A percentile compares a stretch with the other conserved stretches of the same genome.
These are phyloP conservation scores for Athelia sp. DNA, from an alignment of 1,284 basidiomycete genomes.

Conservation along the genomic window DNA sequence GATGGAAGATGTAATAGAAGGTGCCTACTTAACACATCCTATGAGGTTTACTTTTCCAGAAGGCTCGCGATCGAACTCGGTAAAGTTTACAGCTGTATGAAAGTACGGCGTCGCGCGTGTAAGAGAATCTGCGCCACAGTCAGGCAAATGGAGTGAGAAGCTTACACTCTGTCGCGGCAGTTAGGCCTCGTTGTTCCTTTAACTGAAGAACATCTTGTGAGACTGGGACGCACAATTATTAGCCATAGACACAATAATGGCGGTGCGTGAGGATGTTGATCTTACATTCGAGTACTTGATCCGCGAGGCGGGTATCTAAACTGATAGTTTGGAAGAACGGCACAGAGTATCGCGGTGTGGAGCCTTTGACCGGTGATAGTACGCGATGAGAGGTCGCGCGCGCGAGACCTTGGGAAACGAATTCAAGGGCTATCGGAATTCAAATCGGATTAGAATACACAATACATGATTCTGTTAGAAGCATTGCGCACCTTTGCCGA, in stretches of 20 bases:
- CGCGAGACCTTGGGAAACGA: conserved; percentile 57
- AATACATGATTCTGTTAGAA: not conserved
- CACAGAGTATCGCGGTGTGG: conserved; percentile 59
- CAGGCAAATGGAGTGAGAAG: conserved; percentile 5
- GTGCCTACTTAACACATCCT: conserved; percentile 66
- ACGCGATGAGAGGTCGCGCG: conserved; percentile 70
- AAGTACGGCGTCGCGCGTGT: not conserved
- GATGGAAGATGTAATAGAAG: no score
- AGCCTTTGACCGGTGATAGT: conserved; percentile 48
- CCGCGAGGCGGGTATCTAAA: conserved; percentile 41
- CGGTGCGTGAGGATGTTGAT: not conserved
- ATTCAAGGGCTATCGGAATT: conserved; percentile 46
- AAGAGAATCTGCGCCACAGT: not conserved
- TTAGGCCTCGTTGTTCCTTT: conserved; percentile 46
- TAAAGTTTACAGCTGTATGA: conserved; percentile 62
- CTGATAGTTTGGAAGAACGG: conserved; percentile 73
- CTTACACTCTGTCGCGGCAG: conserved; percentile 60
- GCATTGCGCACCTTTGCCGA: conserved; percentile 56
- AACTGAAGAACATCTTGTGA: conserved; percentile 55
- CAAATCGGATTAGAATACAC: conserved; percentile 19
- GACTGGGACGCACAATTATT: conserved; percentile 32
- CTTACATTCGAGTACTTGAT: conserved; percentile 47
- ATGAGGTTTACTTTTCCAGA: conserved; percentile 70
- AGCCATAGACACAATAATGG: not conserved
- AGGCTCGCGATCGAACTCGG: conserved; percentile 63